Evolutionary conservation across 2,329 filamentous ascomycete species (phyloP).

Genomic region (Sclerotinia subarctica): DNA sequence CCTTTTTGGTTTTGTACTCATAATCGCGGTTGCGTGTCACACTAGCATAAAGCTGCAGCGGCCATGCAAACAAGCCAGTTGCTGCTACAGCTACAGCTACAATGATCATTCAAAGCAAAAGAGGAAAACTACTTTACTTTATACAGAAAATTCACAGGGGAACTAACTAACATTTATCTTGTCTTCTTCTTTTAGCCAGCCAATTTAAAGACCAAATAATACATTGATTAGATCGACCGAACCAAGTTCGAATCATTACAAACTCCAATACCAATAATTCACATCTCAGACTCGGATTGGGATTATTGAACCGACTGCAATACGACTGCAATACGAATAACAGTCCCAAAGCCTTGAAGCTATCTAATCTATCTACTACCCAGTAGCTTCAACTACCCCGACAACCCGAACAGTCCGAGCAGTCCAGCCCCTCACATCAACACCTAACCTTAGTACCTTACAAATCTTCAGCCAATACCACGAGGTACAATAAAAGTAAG

Average conservation of each 20-base stretch:
- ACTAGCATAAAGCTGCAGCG: not conserved
- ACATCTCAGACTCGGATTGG: not conserved
- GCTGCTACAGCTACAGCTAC: not conserved
- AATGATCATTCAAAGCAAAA: not conserved
- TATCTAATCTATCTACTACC: not conserved
- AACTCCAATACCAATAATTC: not conserved
- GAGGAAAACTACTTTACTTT: slow-evolving; percentile 7
- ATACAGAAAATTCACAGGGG: not conserved
- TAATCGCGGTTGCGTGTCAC: slow-evolving; percentile 1
- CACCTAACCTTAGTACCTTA: not conserved
- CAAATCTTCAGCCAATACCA: slow-evolving; percentile 1
- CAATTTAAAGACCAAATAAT: not conserved
- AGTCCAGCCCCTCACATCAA: slow-evolving; percentile 9
- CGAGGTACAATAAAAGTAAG: not conserved
- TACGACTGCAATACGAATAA: not conserved
- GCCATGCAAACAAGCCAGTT: not conserved
- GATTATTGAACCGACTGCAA: not conserved
- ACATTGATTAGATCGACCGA: not conserved
- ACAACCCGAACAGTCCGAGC: not conserved
- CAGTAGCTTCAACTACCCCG: not conserved
- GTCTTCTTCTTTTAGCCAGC: not conserved
- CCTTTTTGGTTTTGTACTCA: not conserved
- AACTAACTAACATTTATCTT: not conserved
- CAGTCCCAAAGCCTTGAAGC: not conserved
- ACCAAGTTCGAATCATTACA: not conserved